Evolutionary conservation across 257 asterid genomes (phyloP).

Genomic region (Schizonepeta tenuifolia): DNA sequence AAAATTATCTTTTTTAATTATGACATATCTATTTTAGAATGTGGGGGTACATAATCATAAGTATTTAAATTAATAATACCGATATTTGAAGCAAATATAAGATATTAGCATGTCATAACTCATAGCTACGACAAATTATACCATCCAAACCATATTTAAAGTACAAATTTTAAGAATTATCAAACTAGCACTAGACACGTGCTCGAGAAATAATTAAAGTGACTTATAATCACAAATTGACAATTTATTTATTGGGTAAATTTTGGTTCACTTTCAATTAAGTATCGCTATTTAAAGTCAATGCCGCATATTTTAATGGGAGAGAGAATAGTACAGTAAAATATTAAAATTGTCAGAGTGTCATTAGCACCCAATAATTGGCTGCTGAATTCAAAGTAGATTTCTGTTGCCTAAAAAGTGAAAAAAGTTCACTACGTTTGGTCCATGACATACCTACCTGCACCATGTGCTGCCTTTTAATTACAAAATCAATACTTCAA

Average conservation of each 20-base stretch:
- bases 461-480: constrained; percentile 31
- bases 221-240: not conserved
- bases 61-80: no score
- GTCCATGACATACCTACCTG: constrained; percentile 40
- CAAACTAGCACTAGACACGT: no score
- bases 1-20: no score
- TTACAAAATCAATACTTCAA: not conserved
- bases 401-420: constrained; percentile 31
- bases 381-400: constrained; percentile 44
- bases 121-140: no score
- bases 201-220: not conserved
- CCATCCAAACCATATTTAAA: no score
- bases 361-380: constrained; percentile 31
- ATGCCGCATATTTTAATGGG: not conserved
- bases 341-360: constrained; percentile 7
- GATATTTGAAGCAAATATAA: no score
- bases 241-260: not conserved
- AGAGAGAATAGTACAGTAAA: not conserved
- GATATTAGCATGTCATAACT: no score
- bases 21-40: no score
- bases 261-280: not conserved
- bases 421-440: constrained; percentile 20
- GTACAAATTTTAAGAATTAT: no score
- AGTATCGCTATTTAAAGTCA: constrained; percentile 24
- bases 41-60: no score